A percentile compares a stretch with the other conserved stretches of the same genome.
phyloP scores from a whole-genome alignment of 2,329 filamentous ascomycete genomes.

The Chaetomiaceae sp. region DNA sequence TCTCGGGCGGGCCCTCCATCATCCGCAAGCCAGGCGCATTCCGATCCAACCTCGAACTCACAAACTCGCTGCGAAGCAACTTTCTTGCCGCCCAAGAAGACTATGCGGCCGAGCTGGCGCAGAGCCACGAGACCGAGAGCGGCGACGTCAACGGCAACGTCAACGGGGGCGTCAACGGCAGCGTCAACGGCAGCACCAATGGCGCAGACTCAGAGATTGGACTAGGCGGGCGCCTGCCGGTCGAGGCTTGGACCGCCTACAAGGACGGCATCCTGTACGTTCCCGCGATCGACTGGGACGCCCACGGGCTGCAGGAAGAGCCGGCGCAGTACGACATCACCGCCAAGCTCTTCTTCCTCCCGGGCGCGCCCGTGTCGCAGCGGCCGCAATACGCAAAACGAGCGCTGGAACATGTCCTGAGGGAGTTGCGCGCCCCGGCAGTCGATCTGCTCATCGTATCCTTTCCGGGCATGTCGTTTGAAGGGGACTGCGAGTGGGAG shows the following conservation, averaged over 20 bases:
- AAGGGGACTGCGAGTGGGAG: conserved; percentile 83
- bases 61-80: conserved; percentile 80
- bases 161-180: conserved; percentile 25
- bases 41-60: conserved; percentile 90
- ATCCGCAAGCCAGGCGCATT: conserved; percentile 71
- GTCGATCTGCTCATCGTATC: conserved; percentile 89
- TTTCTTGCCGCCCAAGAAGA: conserved; percentile 70
- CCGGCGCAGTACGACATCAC: conserved; percentile 86
- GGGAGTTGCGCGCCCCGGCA: conserved; percentile 67
- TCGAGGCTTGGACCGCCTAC: conserved; percentile 62
- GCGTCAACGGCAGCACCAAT: conserved; percentile 32
- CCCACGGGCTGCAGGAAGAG: conserved; percentile 72
- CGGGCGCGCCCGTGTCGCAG: conserved; percentile 58
- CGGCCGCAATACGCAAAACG: conserved; percentile 69
- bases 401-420: conserved; percentile 73
- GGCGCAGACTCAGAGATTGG: conserved; percentile 29
- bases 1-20: conserved; percentile 76
- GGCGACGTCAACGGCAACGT: conserved; percentile 28
- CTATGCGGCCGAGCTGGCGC: conserved; percentile 36
- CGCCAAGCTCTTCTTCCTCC: conserved; percentile 90
- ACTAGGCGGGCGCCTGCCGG: conserved; percentile 25
- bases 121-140: conserved; percentile 26
- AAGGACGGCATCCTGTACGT: conserved; percentile 63
- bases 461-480: conserved; percentile 89
- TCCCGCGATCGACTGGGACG: conserved; percentile 69